These are phyloP conservation scores for Sclerotinia nivalis DNA, from an alignment of 2,329 filamentous ascomycete species.

Conservation along the genomic window DNA sequence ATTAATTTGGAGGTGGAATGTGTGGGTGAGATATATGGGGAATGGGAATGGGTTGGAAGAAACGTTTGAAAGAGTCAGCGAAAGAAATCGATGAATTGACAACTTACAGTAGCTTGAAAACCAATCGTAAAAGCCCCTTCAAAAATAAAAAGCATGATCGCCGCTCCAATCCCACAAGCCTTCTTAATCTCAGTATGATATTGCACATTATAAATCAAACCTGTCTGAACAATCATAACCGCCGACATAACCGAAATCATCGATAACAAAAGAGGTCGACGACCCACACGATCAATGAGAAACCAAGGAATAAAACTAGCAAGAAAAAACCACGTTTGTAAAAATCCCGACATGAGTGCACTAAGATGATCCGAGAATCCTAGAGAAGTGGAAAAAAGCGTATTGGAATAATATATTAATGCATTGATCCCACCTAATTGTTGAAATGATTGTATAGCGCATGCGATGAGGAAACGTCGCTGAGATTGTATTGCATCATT, in stretches of 20 bases:
- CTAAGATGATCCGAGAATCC: slow-evolving; percentile 48
- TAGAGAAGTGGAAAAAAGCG: slow-evolving; percentile 50
- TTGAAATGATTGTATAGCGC: slow-evolving; percentile 52
- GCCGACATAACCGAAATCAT: slow-evolving; percentile 46
- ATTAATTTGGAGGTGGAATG: neutral
- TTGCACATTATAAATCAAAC: slow-evolving; percentile 46
- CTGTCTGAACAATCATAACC: slow-evolving; percentile 47
- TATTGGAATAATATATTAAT: slow-evolving; percentile 47
- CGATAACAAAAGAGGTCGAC: slow-evolving; percentile 66
- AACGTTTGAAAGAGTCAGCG: neutral
- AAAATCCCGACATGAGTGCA: slow-evolving; percentile 53
- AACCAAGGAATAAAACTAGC: slow-evolving; percentile 46
- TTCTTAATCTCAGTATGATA: slow-evolving; percentile 41
- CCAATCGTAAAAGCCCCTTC: slow-evolving; percentile 60
- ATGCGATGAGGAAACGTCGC: slow-evolving; percentile 52
- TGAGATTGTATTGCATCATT: slow-evolving; percentile 46
- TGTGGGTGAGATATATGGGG: neutral
- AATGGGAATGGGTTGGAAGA: neutral
- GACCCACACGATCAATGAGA: slow-evolving; percentile 57
- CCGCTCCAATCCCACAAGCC: slow-evolving; percentile 44
- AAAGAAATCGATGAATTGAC: neutral
- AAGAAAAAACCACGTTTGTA: slow-evolving; percentile 51
- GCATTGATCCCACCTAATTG: slow-evolving; percentile 49
- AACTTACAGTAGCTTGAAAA: slow-evolving; percentile 57
- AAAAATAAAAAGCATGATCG: slow-evolving; percentile 59